phyloP scores from a whole-genome alignment of 1,139 yeast species.

The Kazachstania sp. region DNA sequence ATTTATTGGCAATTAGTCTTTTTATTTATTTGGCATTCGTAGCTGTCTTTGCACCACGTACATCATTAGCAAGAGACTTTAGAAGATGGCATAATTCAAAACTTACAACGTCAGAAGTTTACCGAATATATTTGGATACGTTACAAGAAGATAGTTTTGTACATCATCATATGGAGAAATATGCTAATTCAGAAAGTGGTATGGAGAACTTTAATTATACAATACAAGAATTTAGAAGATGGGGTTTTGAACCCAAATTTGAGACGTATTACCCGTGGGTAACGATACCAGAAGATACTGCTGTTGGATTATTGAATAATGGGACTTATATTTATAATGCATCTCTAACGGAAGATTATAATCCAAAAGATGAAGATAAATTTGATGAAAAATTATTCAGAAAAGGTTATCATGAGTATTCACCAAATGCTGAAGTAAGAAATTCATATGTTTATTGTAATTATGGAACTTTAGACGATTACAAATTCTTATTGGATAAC shows the following conservation, averaged over 20 bases:
- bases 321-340: conserved; percentile 45
- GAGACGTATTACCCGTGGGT: conserved; percentile 53
- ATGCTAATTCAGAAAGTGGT: conserved; percentile 32
- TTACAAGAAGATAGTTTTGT: conserved; percentile 31
- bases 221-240: conserved; percentile 33
- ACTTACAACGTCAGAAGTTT: conserved; percentile 55
- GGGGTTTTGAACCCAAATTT: conserved; percentile 44
- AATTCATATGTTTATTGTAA: conserved; percentile 53
- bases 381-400: conserved; percentile 26
- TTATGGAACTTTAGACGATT: conserved; percentile 58
- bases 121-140: conserved; percentile 40
- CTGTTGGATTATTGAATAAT: conserved; percentile 36
- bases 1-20: conserved; percentile 29
- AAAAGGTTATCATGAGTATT: conserved; percentile 59
- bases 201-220: conserved; percentile 38
- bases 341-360: conserved; percentile 56
- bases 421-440: conserved; percentile 47
- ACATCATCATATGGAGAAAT: conserved; percentile 34
- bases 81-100: conserved; percentile 62
- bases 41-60: conserved; percentile 73
- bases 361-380: conserved; percentile 59
- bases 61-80: conserved; percentile 77
- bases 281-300: conserved; percentile 44
- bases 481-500: conserved; percentile 35
- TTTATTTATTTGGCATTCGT: conserved; percentile 41